phyloP scores from a whole-genome alignment of 805 yeast genomes.

The Aciculoconidium aculeatum region DNA sequence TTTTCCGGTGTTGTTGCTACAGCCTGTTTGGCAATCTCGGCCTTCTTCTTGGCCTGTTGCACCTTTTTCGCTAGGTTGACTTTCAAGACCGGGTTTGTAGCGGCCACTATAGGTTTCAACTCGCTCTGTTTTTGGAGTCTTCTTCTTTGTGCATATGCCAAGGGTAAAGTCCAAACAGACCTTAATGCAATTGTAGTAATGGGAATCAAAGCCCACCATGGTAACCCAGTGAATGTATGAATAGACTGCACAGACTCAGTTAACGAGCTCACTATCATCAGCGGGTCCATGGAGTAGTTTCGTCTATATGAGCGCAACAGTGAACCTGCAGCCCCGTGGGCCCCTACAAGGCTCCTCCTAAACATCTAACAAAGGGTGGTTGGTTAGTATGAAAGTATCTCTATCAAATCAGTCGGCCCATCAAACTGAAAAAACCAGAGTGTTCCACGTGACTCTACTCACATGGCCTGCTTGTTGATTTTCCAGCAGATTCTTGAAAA shows the following conservation, averaged over 20 bases:
- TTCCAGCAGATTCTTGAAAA: too few relatives aligned
- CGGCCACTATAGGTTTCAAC: slow-evolving; percentile 63
- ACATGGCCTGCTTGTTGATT: too few relatives aligned
- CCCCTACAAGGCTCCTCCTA: too few relatives aligned
- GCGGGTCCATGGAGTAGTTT: slow-evolving; percentile 26
- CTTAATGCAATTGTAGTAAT: slow-evolving; percentile 62
- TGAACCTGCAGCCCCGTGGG: too few relatives aligned
- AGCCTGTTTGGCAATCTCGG: slow-evolving; percentile 14
- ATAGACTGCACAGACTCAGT: slow-evolving; percentile 39
- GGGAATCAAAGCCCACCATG: slow-evolving; percentile 85
- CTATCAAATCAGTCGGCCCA: too few relatives aligned
- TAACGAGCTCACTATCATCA: slow-evolving; percentile 23
- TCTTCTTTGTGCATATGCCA: slow-evolving; percentile 67
- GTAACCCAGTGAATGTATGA: slow-evolving; percentile 56
- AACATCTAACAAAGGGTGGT: too few relatives aligned
- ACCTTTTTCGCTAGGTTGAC: slow-evolving; percentile 47
- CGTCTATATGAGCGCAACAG: slow-evolving; percentile 7
- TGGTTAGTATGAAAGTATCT: too few relatives aligned
- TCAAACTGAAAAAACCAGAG: too few relatives aligned
- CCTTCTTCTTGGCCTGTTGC: slow-evolving; percentile 26
- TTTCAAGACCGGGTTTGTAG: slow-evolving; percentile 71
- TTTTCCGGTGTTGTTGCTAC: slow-evolving; percentile 13
- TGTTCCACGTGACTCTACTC: too few relatives aligned
- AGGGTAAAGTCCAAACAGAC: slow-evolving; percentile 64
- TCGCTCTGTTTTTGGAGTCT: slow-evolving; percentile 66